Percentiles rank a stretch among this genome's conserved stretches.
These are phyloP conservation scores for Tylopilus sp. DNA, from an alignment of 1,284 basidiomycete species.

Conservation along the genomic window DNA sequence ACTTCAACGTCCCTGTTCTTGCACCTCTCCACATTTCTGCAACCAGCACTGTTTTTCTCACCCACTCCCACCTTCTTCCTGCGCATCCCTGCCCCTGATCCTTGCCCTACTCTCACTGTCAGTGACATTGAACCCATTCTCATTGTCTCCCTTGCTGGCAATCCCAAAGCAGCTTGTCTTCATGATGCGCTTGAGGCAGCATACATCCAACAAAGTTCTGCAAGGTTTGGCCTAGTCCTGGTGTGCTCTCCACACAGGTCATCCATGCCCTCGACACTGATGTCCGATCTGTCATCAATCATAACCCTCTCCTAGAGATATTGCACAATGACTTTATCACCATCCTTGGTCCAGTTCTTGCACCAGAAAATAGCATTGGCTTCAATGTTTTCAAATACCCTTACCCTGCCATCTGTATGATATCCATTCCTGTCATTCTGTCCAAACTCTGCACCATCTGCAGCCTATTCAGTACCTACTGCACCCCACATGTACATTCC, in stretches of 20 bases:
- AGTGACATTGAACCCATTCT: slow-evolving; percentile 71
- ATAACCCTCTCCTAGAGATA: slow-evolving; percentile 86
- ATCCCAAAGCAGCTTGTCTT: slow-evolving; percentile 72
- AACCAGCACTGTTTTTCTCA: slow-evolving; percentile 82
- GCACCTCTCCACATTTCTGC: slow-evolving; percentile 67
- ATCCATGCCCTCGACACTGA: slow-evolving; percentile 77
- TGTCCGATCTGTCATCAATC: slow-evolving; percentile 78
- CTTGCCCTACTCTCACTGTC: slow-evolving; percentile 62
- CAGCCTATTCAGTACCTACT: slow-evolving; percentile 1
- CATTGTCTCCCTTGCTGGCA: slow-evolving; percentile 78
- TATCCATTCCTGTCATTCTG: slow-evolving; percentile 36
- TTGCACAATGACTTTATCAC: slow-evolving; percentile 87
- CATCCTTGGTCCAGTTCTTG: slow-evolving; percentile 78
- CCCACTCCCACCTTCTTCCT: slow-evolving; percentile 72
- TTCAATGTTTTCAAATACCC: slow-evolving; percentile 48
- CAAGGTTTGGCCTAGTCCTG: slow-evolving; percentile 75
- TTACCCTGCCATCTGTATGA: slow-evolving; percentile 44
- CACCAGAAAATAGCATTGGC: slow-evolving; percentile 76
- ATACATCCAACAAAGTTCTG: slow-evolving; percentile 79
- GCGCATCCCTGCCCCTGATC: slow-evolving; percentile 71
- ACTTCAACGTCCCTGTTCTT: slow-evolving; percentile 38
- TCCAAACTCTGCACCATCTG: slow-evolving; percentile 32
- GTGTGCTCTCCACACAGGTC: slow-evolving; percentile 86
- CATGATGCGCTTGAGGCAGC: slow-evolving; percentile 72
- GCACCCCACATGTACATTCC: slow-evolving; percentile 29